phyloP scores from a whole-genome alignment of 768 basidiomycete genomes.

The Leccinum disarticulatum region DNA sequence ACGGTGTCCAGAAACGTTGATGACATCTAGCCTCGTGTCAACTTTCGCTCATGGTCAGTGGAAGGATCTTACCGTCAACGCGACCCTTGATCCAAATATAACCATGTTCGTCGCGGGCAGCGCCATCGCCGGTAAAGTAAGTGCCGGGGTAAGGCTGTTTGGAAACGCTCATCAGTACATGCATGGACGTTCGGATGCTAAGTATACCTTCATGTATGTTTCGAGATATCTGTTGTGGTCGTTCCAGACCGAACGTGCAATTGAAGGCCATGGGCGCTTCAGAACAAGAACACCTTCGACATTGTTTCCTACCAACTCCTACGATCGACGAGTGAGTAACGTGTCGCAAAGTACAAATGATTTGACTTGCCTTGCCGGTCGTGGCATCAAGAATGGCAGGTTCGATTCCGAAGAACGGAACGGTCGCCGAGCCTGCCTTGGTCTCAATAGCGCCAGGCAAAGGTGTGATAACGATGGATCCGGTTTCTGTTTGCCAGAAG shows the following conservation, averaged over 20 bases:
- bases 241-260: conserved; percentile 88
- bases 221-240: conserved; percentile 88
- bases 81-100: conserved; percentile 99
- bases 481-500: conserved; percentile 98
- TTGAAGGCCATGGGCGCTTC: conserved; percentile 89
- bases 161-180: conserved; percentile 35
- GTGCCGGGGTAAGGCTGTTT: conserved; percentile 76
- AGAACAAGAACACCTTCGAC: conserved; percentile 91
- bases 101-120: conserved; percentile 89
- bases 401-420: conserved; percentile 97
- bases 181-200: conserved; percentile 25
- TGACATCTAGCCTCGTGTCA: conserved; percentile 62
- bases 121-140: conserved; percentile 98
- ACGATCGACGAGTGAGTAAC: neutral
- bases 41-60: neutral
- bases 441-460: conserved; percentile 95
- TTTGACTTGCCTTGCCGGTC: conserved; percentile 56
- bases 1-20: conserved; percentile 97
- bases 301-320: conserved; percentile 72
- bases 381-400: conserved; percentile 84
- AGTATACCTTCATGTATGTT: conserved; percentile 63
- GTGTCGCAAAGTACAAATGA: neutral
- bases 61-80: conserved; percentile 69
- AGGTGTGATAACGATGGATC: conserved; percentile 91
- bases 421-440: conserved; percentile 94